Base-by-base conservation (phyloP, 352 stramenopile genomes). In the Globisporangium sylvaticum region DNA sequence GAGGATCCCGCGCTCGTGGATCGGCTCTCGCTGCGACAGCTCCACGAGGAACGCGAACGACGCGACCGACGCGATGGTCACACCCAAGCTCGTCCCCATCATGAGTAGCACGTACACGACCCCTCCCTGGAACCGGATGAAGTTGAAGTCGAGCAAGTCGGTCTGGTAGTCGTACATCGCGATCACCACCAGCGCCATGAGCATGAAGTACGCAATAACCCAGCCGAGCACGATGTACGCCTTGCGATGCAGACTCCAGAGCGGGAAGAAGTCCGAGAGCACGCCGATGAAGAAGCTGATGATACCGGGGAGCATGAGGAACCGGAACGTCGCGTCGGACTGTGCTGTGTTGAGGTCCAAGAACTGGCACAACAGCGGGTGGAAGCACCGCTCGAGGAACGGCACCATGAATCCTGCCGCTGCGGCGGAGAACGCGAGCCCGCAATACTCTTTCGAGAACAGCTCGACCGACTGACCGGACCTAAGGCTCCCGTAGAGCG, bases 201-300 rank as follows among this genome's bases (percentile, higher is more conserved):
- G 62, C 46, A 81, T 79, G 32, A 89, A 64, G 65, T 91, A 93
- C 20, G 83, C 81, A 39, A 87, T 78, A 20, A 89, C 75, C 84
- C 83, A 93, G 8, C 82, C 84, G 48, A 80, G 77, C 24, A 91
- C 65, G 70, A 93, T 91, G 71, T 91, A 93, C 24, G 81, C 82
- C 71, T 93, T 93, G 29, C 85, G 83, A 22, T 91, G 83, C 27
- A 91, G 85, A 55, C 66, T 84, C 76, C 81, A 87, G 14, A 93
- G 72, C 67, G 85, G 85, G 55, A 90, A 93, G 42, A 89, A 91
- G 68, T 93, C 85, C 1, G 85, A 93, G n/a, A 90, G 31, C 20
- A 90, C 57, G 12, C 85, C 85, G 65, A 93, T 90, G 50, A 93
- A 86, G 59, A 93, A 88, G 69, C 81, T 91, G 44, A 80, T 46